phyloP scores from a whole-genome alignment of 2,329 filamentous ascomycete species.

The Akanthomyces lecanii region DNA sequence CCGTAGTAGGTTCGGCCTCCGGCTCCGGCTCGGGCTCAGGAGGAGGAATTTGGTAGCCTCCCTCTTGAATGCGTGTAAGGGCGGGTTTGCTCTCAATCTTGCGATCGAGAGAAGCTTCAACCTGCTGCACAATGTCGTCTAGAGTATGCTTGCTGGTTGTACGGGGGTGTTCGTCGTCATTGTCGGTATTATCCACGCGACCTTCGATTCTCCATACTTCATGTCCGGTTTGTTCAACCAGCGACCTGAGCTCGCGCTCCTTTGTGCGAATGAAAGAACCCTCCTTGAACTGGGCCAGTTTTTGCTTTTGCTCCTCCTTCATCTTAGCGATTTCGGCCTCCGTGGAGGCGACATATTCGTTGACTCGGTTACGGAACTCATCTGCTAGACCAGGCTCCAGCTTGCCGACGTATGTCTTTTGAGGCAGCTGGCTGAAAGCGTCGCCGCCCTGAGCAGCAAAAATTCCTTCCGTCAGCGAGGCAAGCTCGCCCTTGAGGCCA shows the following conservation, averaged over 20 bases:
- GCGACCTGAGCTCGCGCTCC: slow-evolving; percentile 69
- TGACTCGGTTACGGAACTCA: slow-evolving; percentile 76
- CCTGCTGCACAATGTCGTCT: slow-evolving; percentile 69
- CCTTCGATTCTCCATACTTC: slow-evolving; percentile 64
- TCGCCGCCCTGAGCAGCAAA: slow-evolving; percentile 63
- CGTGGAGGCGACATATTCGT: slow-evolving; percentile 66
- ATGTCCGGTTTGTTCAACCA: slow-evolving; percentile 55
- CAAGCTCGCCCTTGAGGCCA: slow-evolving; percentile 77
- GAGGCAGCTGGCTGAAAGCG: slow-evolving; percentile 40
- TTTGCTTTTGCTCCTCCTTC: slow-evolving; percentile 71
- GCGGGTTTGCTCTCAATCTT: slow-evolving; percentile 60
- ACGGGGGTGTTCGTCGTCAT: slow-evolving; percentile 35
- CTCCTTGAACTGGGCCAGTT: slow-evolving; percentile 69
- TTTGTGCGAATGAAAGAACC: slow-evolving; percentile 66
- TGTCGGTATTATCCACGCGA: slow-evolving; percentile 46
- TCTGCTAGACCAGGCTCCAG: slow-evolving; percentile 73
- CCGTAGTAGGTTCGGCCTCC: slow-evolving; percentile 23
- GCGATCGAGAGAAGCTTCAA: slow-evolving; percentile 67
- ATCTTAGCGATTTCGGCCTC: slow-evolving; percentile 80
- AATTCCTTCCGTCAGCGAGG: slow-evolving; percentile 76
- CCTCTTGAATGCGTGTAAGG: slow-evolving; percentile 70
- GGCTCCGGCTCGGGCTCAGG: slow-evolving; percentile 39
- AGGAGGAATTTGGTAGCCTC: slow-evolving; percentile 64
- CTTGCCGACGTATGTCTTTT: slow-evolving; percentile 57
- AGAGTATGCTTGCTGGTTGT: slow-evolving; percentile 51